These are phyloP conservation scores for Russula olivacea DNA, from an alignment of 768 basidiomycete genomes.

Conservation along the genomic window DNA sequence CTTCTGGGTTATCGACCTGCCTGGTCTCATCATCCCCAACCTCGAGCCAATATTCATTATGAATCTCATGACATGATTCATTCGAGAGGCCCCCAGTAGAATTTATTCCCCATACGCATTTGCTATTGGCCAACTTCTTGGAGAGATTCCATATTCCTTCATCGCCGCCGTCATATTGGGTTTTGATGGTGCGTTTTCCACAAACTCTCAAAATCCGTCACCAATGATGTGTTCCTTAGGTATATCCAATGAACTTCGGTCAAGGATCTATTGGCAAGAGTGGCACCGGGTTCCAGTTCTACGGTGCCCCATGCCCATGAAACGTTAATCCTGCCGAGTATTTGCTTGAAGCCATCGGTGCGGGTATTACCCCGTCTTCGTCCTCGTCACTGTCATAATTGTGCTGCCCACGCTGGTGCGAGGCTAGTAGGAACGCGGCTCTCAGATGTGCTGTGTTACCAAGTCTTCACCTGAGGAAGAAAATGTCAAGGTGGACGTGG, in stretches of 20 bases:
- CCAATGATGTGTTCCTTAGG: constrained; percentile 24
- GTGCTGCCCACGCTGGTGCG: too few species aligned
- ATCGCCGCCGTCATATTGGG: constrained; percentile 72
- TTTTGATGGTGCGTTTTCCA: constrained; percentile 48
- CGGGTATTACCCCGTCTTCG: too few species aligned
- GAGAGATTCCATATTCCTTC: constrained; percentile 75
- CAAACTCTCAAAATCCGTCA: not conserved
- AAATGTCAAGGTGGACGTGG: too few species aligned
- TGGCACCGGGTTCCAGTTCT: constrained; percentile 69
- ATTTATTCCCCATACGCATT: constrained; percentile 87
- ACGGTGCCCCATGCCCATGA: too few species aligned
- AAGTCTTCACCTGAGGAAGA: too few species aligned
- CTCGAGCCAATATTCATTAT: constrained; percentile 80
- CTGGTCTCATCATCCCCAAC: constrained; percentile 76
- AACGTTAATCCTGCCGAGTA: too few species aligned
- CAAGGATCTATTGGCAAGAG: constrained; percentile 54
- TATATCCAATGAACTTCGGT: constrained; percentile 66
- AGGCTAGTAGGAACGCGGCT: too few species aligned
- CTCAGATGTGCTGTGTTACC: too few species aligned
- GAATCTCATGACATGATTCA: constrained; percentile 46
- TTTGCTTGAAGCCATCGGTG: too few species aligned
- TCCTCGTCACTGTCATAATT: too few species aligned
- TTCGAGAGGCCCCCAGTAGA: constrained; percentile 67
- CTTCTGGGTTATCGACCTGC: constrained; percentile 62
- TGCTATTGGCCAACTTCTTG: constrained; percentile 72